phyloP scores from a whole-genome alignment of 2,329 filamentous ascomycete species.

The Paecilomyces formosus region DNA sequence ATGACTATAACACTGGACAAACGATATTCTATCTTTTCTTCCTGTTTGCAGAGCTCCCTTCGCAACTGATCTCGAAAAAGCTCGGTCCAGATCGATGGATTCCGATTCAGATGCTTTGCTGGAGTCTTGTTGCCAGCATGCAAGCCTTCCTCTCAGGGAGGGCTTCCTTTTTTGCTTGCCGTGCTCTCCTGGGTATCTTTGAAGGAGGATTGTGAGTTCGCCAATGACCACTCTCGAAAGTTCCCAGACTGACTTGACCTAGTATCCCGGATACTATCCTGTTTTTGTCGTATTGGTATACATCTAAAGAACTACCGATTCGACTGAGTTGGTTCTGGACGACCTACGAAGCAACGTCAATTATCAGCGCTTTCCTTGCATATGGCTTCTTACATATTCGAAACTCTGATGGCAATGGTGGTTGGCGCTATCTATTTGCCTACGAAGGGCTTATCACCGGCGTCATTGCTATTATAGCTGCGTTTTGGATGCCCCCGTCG shows the following conservation, averaged over 20 bases:
- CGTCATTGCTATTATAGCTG: conserved; percentile 48
- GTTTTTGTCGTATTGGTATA: conserved; percentile 72
- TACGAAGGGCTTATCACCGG: conserved; percentile 43
- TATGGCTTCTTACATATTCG: conserved; percentile 37
- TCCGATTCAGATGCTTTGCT: conserved; percentile 50
- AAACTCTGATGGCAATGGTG: conserved; percentile 26
- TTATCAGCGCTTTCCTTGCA: conserved; percentile 41
- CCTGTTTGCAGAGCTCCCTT: conserved; percentile 45
- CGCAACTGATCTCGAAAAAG: conserved; percentile 49
- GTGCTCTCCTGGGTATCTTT: conserved; percentile 42
- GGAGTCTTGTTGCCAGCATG: conserved; percentile 46
- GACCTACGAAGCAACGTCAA: conserved; percentile 45
- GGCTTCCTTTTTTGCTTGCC: conserved; percentile 33
- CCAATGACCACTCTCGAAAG: conserved; percentile 1
- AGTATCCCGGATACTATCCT: conserved; percentile 38
- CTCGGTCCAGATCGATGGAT: conserved; percentile 50
- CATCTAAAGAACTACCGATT: conserved; percentile 58
- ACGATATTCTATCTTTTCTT: conserved; percentile 31
- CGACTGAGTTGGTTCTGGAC: conserved; percentile 67
- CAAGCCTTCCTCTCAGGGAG: conserved; percentile 46
- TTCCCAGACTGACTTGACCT: neutral
- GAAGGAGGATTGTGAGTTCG: conserved; percentile 55
- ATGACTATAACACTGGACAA: conserved; percentile 39
- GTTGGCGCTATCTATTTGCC: conserved; percentile 38
- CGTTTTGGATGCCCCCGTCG: conserved; percentile 55